Evolutionary conservation across 768 basidiomycete species (phyloP).

Genomic region (Suillus spraguei): DNA sequence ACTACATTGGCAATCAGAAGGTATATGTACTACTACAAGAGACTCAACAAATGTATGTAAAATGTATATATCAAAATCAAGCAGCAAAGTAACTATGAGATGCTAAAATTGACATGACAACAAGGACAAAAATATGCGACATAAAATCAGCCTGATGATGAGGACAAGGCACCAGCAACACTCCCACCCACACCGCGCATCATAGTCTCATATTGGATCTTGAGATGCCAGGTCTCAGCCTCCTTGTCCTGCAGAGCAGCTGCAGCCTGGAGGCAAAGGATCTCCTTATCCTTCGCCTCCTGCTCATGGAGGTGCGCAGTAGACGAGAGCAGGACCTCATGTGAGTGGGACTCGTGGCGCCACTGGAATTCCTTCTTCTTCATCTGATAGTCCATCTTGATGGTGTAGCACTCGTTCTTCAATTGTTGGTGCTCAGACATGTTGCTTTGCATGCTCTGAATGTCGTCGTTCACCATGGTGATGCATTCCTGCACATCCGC

Average conservation of each 20-base stretch:
- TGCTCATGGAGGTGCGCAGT: background rate
- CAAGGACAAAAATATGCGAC: too few relatives aligned
- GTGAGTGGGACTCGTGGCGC: background rate
- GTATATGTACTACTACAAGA: too few relatives aligned
- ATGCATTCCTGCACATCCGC: background rate
- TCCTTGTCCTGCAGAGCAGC: background rate
- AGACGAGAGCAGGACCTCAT: background rate
- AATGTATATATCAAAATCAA: too few relatives aligned
- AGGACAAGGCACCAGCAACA: too few relatives aligned
- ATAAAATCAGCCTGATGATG: too few relatives aligned
- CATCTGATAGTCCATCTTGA: background rate
- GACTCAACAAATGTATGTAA: too few relatives aligned
- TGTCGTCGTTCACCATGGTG: background rate
- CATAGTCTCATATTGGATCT: too few relatives aligned
- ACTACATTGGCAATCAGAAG: too few relatives aligned
- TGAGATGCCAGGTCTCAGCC: background rate
- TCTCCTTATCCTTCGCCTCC: constrained; percentile 3
- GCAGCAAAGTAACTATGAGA: too few relatives aligned
- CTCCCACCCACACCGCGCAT: too few relatives aligned
- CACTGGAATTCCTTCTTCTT: background rate
- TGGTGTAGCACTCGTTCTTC: background rate
- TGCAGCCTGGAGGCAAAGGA: background rate
- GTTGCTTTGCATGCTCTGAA: background rate
- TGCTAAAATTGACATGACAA: too few relatives aligned
- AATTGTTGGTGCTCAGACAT: background rate